phyloP scores from a whole-genome alignment of 2,329 filamentous ascomycete genomes.

The Atkinsonella texensis region DNA sequence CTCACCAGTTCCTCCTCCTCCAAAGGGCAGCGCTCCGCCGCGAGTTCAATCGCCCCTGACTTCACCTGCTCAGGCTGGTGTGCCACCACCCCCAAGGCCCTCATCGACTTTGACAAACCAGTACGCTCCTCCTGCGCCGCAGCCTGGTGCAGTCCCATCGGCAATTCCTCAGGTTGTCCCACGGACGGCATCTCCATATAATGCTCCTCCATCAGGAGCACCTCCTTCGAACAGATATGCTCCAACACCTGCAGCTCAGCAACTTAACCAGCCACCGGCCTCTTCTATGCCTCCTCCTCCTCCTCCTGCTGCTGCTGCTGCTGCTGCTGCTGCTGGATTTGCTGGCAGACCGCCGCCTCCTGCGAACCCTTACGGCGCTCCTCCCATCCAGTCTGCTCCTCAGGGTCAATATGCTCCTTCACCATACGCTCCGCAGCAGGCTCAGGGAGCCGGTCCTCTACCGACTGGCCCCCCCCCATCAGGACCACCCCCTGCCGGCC shows the following conservation, averaged over 20 bases:
- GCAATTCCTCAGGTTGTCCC: slow-evolving; percentile 47
- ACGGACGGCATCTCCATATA: slow-evolving; percentile 76
- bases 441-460: slow-evolving; percentile 24
- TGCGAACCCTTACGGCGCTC: slow-evolving; percentile 29
- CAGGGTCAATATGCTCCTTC: slow-evolving; percentile 22
- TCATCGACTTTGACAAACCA: slow-evolving; percentile 51
- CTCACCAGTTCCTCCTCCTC: slow-evolving; percentile 67
- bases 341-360: slow-evolving; percentile 32
- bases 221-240: slow-evolving; percentile 69
- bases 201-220: slow-evolving; percentile 57
- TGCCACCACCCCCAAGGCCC: slow-evolving; percentile 45
- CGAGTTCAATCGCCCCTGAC: slow-evolving; percentile 62
- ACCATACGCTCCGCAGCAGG: slow-evolving; percentile 28
- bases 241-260: slow-evolving; percentile 48
- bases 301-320: slow-evolving; percentile 14
- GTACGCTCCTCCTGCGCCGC: slow-evolving; percentile 41
- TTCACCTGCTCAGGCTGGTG: slow-evolving; percentile 34
- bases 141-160: slow-evolving; percentile 51
- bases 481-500: slow-evolving; percentile 20
- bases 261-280: slow-evolving; percentile 30
- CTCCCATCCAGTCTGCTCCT: slow-evolving; percentile 32
- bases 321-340: slow-evolving; percentile 15
- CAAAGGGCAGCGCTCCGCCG: slow-evolving; percentile 57
- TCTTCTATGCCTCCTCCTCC: slow-evolving; percentile 29
- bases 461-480: slow-evolving; percentile 26